These are phyloP conservation scores for Trichoderma sp. DNA, from an alignment of 2,329 filamentous ascomycete genomes.

Conservation along the genomic window DNA sequence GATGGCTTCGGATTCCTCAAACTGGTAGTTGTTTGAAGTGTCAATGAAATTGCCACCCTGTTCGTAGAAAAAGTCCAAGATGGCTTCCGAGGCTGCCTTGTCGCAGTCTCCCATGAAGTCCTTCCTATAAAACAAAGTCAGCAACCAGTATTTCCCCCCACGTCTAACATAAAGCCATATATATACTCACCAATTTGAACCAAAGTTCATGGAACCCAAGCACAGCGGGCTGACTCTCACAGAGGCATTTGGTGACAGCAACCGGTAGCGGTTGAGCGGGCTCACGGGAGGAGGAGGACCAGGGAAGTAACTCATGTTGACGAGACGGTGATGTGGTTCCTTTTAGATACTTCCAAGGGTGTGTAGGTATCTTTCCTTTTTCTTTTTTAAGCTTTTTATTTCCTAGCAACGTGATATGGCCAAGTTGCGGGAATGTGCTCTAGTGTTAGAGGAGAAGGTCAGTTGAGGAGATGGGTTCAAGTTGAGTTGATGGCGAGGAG, in stretches of 20 bases:
- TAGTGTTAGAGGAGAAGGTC: not conserved
- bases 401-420: not conserved
- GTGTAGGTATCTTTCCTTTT: not conserved
- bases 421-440: not conserved
- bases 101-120: conserved; percentile 62
- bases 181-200: conserved; percentile 47
- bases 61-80: conserved; percentile 65
- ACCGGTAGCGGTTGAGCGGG: conserved; percentile 61
- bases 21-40: conserved; percentile 67
- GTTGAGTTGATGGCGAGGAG: not conserved
- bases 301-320: conserved; percentile 1
- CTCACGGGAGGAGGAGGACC: conserved; percentile 50
- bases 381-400: not conserved
- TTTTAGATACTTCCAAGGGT: not conserved
- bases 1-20: conserved; percentile 61
- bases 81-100: conserved; percentile 58
- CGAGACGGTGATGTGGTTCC: not conserved
- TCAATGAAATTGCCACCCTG: conserved; percentile 71
- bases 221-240: conserved; percentile 66
- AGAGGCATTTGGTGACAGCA: conserved; percentile 64
- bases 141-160: not conserved
- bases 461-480: not conserved
- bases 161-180: not conserved
- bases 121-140: conserved; percentile 38
- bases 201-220: conserved; percentile 66